phyloP scores from a whole-genome alignment of 805 yeast species.

The Schwanniomyces yamadae region DNA sequence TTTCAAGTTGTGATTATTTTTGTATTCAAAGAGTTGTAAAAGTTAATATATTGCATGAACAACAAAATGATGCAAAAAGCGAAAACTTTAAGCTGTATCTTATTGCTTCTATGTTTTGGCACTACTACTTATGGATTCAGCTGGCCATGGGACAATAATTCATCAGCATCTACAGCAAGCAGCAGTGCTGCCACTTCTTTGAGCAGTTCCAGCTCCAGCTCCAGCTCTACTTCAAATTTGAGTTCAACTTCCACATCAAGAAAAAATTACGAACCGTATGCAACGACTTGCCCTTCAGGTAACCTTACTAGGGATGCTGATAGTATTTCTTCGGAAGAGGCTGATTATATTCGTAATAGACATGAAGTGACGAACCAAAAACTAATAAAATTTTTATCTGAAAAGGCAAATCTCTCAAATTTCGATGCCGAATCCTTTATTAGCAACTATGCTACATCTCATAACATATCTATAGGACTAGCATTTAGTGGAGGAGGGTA shows the following conservation, averaged over 20 bases:
- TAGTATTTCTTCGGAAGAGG: slow-evolving; percentile 22
- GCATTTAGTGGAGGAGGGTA: slow-evolving; percentile 27
- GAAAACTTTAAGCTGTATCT: too few relatives aligned
- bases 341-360: slow-evolving; percentile 24
- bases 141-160: slow-evolving; percentile 7
- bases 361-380: slow-evolving; percentile 29
- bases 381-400: slow-evolving; percentile 24
- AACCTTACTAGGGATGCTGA: slow-evolving; percentile 28
- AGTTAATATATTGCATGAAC: too few relatives aligned
- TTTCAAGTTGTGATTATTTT: too few relatives aligned
- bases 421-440: slow-evolving; percentile 33
- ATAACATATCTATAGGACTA: slow-evolving; percentile 26
- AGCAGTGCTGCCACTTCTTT: slow-evolving; percentile 8
- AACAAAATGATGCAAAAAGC: too few relatives aligned
- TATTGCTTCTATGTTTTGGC: too few relatives aligned
- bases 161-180: background rate
- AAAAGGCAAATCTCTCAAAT: slow-evolving; percentile 29
- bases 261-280: slow-evolving; percentile 25
- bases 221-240: background rate
- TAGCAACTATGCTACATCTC: slow-evolving; percentile 15
- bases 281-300: slow-evolving; percentile 29
- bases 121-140: too few relatives aligned
- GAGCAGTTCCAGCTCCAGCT: slow-evolving; percentile 6
- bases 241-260: slow-evolving; percentile 1
- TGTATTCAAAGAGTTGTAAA: too few relatives aligned